phyloP scores from a whole-genome alignment of 495 filamentous ascomycete genomes.

The Aspergillus asperescens region DNA sequence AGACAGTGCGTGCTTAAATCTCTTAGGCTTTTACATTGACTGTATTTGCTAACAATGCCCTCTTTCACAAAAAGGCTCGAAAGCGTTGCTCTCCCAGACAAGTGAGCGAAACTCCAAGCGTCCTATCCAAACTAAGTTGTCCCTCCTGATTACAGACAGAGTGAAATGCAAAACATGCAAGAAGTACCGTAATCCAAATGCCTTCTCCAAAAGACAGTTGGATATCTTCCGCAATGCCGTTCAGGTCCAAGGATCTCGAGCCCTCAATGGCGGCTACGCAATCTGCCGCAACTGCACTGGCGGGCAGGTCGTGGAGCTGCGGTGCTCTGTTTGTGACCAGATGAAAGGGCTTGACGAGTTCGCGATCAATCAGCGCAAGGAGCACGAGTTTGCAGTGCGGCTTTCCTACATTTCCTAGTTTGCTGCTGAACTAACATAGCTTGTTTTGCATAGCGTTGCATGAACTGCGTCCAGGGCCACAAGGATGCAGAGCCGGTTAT shows the following conservation, averaged over 20 bases:
- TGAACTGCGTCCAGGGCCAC: constrained; percentile 45
- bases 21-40: neutral
- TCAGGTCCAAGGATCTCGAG: constrained; percentile 8
- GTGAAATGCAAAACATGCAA: constrained; percentile 47
- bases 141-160: constrained; percentile 22
- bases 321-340: constrained; percentile 41
- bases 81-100: constrained; percentile 23
- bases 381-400: constrained; percentile 46
- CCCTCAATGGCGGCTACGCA: constrained; percentile 7
- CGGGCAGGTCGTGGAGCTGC: constrained; percentile 30
- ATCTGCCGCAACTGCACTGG: constrained; percentile 26
- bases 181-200: constrained; percentile 29
- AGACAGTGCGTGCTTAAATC: constrained; percentile 20
- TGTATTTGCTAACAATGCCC: neutral
- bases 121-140: neutral
- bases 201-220: constrained; percentile 47
- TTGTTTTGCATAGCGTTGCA: constrained; percentile 43
- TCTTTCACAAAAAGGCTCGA: constrained; percentile 22
- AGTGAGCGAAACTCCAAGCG: constrained; percentile 17
- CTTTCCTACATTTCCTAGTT: neutral
- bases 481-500: constrained; percentile 20
- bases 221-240: constrained; percentile 31
- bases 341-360: constrained; percentile 48
- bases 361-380: constrained; percentile 50
- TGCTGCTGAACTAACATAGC: constrained; percentile 4